Evolutionary conservation across 495 filamentous ascomycete species (phyloP).

Genomic region (Sordaria brevicollis): DNA sequence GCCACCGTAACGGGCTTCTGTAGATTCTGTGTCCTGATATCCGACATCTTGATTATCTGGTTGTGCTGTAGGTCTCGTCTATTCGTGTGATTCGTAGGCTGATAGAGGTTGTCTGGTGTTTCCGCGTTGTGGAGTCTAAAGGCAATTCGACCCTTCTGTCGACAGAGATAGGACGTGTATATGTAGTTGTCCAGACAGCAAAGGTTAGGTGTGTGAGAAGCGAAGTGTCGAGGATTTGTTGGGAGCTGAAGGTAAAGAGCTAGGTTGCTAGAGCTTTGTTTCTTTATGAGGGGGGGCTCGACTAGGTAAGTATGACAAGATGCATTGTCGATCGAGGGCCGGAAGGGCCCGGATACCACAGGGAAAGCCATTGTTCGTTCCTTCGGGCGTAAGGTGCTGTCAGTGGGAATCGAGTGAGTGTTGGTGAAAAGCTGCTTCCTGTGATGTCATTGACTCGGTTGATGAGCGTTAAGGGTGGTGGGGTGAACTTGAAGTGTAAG

Average conservation of each 20-base stretch:
- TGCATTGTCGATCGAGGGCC: not conserved
- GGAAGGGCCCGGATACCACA: not conserved
- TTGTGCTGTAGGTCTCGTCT: not conserved
- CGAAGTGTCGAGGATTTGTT: not conserved
- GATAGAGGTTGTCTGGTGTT: not conserved
- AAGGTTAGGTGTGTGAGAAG: not conserved
- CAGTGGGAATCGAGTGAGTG: not conserved
- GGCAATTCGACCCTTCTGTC: not conserved
- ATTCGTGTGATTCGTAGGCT: not conserved
- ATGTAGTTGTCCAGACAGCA: not conserved
- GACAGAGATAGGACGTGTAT: not conserved
- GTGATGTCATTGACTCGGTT: not conserved
- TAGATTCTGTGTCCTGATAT: constrained; percentile 27
- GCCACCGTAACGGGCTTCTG: constrained; percentile 38
- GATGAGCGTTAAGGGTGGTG: not conserved
- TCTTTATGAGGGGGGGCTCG: not conserved
- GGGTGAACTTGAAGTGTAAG: not conserved
- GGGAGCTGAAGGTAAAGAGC: not conserved
- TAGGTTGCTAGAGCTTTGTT: not conserved
- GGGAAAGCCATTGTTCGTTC: not conserved
- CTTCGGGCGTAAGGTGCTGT: not conserved
- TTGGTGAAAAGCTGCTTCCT: not conserved
- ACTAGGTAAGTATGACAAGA: not conserved
- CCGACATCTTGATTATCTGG: constrained; percentile 13
- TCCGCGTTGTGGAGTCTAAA: too few species aligned